Conservation (phyloP, 805 yeast species). For the Yarrowia yakushimensis region DNA sequence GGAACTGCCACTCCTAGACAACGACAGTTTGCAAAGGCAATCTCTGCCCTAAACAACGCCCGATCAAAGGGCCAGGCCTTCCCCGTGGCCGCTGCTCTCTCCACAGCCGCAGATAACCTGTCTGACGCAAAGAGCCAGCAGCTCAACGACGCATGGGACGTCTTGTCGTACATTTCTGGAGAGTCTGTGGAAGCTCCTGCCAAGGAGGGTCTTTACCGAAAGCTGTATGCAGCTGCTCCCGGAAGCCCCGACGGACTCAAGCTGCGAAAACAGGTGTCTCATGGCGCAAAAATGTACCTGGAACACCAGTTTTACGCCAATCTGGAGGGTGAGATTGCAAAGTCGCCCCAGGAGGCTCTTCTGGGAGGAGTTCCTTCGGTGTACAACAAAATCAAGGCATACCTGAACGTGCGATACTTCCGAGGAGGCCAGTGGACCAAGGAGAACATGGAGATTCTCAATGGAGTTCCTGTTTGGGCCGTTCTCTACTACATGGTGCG, state of each 20-base stretch:
- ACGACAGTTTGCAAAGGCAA: slow-evolving; percentile 56
- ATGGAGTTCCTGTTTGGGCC: slow-evolving; percentile 94
- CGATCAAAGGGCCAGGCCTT: slow-evolving; percentile 54
- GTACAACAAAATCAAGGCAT: slow-evolving; percentile 68
- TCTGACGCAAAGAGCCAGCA: slow-evolving; percentile 68
- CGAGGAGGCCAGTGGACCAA: slow-evolving; percentile 48
- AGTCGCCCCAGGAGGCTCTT: slow-evolving; percentile 46
- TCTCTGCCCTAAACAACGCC: slow-evolving; percentile 66
- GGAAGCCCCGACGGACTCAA: slow-evolving; percentile 34
- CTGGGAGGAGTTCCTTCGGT: slow-evolving; percentile 69
- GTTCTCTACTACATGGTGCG: slow-evolving; percentile 77
- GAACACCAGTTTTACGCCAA: slow-evolving; percentile 75
- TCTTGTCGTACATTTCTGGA: slow-evolving; percentile 49
- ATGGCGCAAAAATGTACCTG: slow-evolving; percentile 56
- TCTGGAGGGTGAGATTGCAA: slow-evolving; percentile 61
- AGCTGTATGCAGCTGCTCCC: slow-evolving; percentile 31
- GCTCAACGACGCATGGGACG: slow-evolving; percentile 69
- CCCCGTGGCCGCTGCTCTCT: slow-evolving; percentile 58
- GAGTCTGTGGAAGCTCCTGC: slow-evolving; percentile 28
- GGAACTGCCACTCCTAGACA: slow-evolving; percentile 20
- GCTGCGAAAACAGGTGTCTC: slow-evolving; percentile 46
- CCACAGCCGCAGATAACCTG: slow-evolving; percentile 47
- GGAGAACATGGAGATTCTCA: slow-evolving; percentile 59
- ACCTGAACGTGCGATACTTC: slow-evolving; percentile 46
- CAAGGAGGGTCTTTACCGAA: slow-evolving; percentile 36